Percentiles rank a stretch among this genome's conserved stretches.
Evolutionary conservation across 768 basidiomycete species (phyloP).

Genomic region (Xerocomellus amylosporus): DNA sequence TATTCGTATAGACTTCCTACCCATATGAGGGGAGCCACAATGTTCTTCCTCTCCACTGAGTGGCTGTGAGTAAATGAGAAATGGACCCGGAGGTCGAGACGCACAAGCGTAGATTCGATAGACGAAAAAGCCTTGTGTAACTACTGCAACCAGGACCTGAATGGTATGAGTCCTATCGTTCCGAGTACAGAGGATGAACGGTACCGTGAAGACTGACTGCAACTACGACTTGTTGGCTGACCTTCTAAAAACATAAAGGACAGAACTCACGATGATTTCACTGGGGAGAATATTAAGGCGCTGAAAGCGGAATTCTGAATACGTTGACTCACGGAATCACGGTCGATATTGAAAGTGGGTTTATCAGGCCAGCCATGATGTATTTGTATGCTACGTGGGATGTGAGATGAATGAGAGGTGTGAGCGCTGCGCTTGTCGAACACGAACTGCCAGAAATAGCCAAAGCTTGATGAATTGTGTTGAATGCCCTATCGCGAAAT

Average conservation of each 20-base stretch:
- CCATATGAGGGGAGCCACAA: slow-evolving; percentile 7
- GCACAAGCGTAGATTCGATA: slow-evolving; percentile 13
- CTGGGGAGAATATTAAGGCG: not conserved
- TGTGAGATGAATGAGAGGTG: not conserved
- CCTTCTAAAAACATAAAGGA: not conserved
- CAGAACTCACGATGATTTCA: slow-evolving; percentile 5
- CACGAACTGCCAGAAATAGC: slow-evolving; percentile 8
- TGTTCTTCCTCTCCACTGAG: slow-evolving; percentile 8
- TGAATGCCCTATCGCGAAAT: not conserved
- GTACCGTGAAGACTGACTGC: slow-evolving; percentile 5
- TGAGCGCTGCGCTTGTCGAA: not conserved
- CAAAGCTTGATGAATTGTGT: slow-evolving; percentile 11
- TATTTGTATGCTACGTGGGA: not conserved
- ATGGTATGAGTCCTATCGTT: not conserved
- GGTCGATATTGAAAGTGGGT: not conserved
- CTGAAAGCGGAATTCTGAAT: not conserved
- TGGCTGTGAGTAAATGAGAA: not conserved
- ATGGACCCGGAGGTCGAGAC: not conserved
- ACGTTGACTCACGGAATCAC: slow-evolving; percentile 3
- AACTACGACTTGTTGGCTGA: not conserved
- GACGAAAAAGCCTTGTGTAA: slow-evolving; percentile 12
- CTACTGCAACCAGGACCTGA: slow-evolving; percentile 3
- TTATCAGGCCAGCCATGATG: not conserved
- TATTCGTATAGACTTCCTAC: not conserved
- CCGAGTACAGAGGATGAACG: not conserved